Evolutionary conservation across 768 basidiomycete species (phyloP).

Genomic region (Collybiopsis luxurians): DNA sequence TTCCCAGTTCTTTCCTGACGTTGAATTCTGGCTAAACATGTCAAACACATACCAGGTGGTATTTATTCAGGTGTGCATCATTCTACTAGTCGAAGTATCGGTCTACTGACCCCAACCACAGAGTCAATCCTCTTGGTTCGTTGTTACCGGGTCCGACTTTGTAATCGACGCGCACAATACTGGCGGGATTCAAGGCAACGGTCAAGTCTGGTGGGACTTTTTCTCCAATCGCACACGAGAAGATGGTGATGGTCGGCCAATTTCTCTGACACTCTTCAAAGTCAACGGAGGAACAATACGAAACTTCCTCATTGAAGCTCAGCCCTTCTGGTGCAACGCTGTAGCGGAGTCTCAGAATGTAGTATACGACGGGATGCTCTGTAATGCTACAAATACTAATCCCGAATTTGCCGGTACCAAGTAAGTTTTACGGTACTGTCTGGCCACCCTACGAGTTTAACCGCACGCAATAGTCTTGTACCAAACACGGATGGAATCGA

Average conservation of each 20-base stretch:
- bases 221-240: constrained; percentile 42
- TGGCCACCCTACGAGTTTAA: too few species aligned
- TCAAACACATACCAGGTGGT: constrained; percentile 59
- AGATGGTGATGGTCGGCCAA: constrained; percentile 59
- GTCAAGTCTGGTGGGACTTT: constrained; percentile 60
- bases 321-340: constrained; percentile 61
- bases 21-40: constrained; percentile 54
- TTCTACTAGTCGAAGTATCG: neutral
- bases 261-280: constrained; percentile 49
- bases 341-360: constrained; percentile 49
- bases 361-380: constrained; percentile 53
- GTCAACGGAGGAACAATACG: constrained; percentile 39
- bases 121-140: constrained; percentile 65
- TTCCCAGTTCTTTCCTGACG: constrained; percentile 48
- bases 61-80: constrained; percentile 48
- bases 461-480: constrained; percentile 36
- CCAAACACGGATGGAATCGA: constrained; percentile 63
- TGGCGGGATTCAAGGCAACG: constrained; percentile 60
- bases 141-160: constrained; percentile 55
- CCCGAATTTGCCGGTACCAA: constrained; percentile 47
- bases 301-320: constrained; percentile 50
- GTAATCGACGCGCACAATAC: constrained; percentile 51
- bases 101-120: constrained; percentile 16
- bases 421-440: constrained; percentile 29
- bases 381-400: constrained; percentile 57